phyloP scores from a whole-genome alignment of 2,329 filamentous ascomycete genomes.

The Neophaeococcomyces mojaviensis region DNA sequence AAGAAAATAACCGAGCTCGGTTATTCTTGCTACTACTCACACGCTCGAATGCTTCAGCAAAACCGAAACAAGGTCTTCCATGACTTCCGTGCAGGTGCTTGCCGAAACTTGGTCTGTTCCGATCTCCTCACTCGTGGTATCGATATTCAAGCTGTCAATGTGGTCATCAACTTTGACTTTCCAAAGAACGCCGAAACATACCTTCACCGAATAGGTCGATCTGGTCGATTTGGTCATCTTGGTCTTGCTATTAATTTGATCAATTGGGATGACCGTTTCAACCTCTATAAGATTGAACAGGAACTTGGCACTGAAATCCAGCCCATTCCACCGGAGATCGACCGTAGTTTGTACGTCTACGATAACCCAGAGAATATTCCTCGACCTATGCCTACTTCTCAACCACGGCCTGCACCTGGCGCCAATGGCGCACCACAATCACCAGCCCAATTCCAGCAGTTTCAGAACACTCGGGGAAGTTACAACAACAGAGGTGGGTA shows the following conservation, averaged over 20 bases:
- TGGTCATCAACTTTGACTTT: slow-evolving; percentile 99
- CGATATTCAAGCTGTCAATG: slow-evolving; percentile 97
- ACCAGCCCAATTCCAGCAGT: slow-evolving; percentile 29
- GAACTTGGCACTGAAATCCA: slow-evolving; percentile 96
- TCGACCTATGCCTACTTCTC: slow-evolving; percentile 50
- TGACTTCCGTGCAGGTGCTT: slow-evolving; percentile 96
- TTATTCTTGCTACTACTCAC: slow-evolving; percentile 99
- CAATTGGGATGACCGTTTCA: slow-evolving; percentile 99
- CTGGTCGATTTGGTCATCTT: slow-evolving; percentile 91
- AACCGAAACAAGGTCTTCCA: slow-evolving; percentile 98
- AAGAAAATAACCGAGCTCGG: slow-evolving; percentile 99
- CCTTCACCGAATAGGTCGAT: slow-evolving; percentile 94
- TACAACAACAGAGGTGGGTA: slow-evolving; percentile 31
- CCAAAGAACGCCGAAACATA: slow-evolving; percentile 99
- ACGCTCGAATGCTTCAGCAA: slow-evolving; percentile 95
- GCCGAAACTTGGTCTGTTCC: slow-evolving; percentile 95
- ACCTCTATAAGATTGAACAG: slow-evolving; percentile 96
- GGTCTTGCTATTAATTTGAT: slow-evolving; percentile 98
- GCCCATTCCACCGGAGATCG: slow-evolving; percentile 87
- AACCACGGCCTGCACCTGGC: slow-evolving; percentile 17
- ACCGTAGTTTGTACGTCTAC: slow-evolving; percentile 98
- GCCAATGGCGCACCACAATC: slow-evolving; percentile 24
- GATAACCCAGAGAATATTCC: slow-evolving; percentile 94
- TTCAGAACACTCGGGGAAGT: slow-evolving; percentile 30
- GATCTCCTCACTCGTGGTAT: slow-evolving; percentile 97